Evolutionary conservation across 176 grass and related monocot species (phyloP).

Genomic region (Tuctoria greenei): DNA sequence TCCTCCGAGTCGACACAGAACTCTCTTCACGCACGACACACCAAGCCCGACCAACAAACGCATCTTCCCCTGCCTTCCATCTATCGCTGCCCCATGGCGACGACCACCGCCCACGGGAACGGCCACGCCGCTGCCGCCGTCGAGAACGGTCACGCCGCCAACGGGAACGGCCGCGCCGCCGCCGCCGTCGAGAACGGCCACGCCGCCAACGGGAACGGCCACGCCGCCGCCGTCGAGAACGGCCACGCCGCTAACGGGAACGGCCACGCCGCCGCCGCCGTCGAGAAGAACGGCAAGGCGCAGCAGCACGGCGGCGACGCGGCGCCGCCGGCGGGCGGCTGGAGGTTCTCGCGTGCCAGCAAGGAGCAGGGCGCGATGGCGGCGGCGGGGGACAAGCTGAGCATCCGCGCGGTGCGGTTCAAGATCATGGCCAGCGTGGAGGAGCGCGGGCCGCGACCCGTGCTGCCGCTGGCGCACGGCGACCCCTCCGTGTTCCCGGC

Average conservation of each 20-base stretch:
- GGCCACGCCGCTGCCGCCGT: neutral
- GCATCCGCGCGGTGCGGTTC: constrained; percentile 55
- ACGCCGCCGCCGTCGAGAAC: neutral
- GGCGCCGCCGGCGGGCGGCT: neutral
- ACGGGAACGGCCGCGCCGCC: too few relatives aligned
- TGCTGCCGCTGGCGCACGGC: constrained; percentile 56
- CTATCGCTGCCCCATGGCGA: neutral
- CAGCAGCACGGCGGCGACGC: neutral
- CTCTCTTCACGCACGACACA: neutral
- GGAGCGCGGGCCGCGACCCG: constrained; percentile 34
- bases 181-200: neutral
- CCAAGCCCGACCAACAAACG: neutral
- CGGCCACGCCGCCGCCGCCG: neutral
- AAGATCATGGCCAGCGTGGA: constrained; percentile 54
- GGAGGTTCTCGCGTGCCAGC: constrained; percentile 42
- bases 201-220: too few relatives aligned
- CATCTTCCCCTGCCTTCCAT: neutral
- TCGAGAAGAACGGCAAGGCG: neutral
- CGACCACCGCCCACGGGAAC: neutral
- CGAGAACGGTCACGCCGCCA: neutral
- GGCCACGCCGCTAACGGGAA: too few relatives aligned
- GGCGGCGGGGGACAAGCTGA: constrained; percentile 19
- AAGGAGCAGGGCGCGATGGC: constrained; percentile 19
- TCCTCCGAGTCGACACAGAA: neutral
- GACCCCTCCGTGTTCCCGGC: constrained; percentile 55